Percentiles rank a stretch among this genome's conserved stretches.
These are phyloP conservation scores for Anthracocystis panici-leucophaei DNA, from an alignment of 1,284 basidiomycete genomes.

Conservation along the genomic window DNA sequence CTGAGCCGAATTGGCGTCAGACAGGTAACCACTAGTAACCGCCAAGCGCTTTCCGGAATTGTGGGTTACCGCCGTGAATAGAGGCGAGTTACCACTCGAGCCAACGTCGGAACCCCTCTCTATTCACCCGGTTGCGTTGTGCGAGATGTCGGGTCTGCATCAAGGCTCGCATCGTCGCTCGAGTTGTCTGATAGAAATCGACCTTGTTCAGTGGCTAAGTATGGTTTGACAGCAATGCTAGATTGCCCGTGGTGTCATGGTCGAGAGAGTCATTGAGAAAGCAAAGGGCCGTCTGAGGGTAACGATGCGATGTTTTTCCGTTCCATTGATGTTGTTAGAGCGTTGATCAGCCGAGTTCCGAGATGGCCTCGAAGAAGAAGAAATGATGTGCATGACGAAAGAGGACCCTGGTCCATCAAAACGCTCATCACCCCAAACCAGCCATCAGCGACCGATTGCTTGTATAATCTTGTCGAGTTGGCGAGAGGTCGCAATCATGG, in stretches of 20 bases:
- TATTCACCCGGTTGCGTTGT: not conserved
- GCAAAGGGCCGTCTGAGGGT: not conserved
- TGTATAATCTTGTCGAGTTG: not conserved
- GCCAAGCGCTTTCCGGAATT: not conserved
- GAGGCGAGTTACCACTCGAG: not conserved
- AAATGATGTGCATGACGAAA: not conserved
- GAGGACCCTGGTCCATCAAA: not conserved
- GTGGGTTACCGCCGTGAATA: not conserved
- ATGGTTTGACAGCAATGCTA: not conserved
- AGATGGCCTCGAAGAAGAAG: not conserved
- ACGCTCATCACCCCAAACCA: not conserved
- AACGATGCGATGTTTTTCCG: not conserved
- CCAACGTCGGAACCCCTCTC: not conserved
- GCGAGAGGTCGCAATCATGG: slow-evolving; percentile 38
- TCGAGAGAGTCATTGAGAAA: not conserved
- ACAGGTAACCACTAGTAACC: not conserved
- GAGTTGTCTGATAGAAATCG: not conserved
- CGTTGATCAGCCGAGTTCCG: not conserved
- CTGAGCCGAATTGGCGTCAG: not conserved
- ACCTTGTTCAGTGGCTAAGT: not conserved
- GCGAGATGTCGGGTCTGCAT: not conserved
- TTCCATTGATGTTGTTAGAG: not conserved
- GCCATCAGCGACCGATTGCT: not conserved
- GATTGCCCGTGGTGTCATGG: not conserved
- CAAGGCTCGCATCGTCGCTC: not conserved